A percentile compares a stretch with the other conserved stretches of the same genome.
Evolutionary conservation across 2,329 filamentous ascomycete genomes (phyloP).

Genomic region (Ophiostoma quercus): DNA sequence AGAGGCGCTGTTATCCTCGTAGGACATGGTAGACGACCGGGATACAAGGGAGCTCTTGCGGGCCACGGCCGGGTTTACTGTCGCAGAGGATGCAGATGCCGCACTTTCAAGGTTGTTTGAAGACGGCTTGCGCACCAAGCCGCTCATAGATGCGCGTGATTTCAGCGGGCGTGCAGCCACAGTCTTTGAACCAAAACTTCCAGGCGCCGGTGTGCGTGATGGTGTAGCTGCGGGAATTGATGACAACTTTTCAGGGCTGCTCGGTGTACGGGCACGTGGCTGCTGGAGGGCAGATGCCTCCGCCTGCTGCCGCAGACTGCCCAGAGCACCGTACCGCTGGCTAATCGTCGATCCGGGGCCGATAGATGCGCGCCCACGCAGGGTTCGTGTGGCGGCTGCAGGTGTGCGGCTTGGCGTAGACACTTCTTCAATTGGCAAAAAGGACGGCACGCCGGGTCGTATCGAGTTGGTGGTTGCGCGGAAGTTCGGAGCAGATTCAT

Average conservation of each 20-base stretch:
- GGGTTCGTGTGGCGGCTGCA: constrained; percentile 30
- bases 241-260: constrained; percentile 36
- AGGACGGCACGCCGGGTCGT: constrained; percentile 38
- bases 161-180: constrained; percentile 44
- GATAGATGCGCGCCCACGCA: constrained; percentile 28
- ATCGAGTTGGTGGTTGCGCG: constrained; percentile 43
- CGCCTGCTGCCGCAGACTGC: constrained; percentile 20
- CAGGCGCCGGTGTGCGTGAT: constrained; percentile 28
- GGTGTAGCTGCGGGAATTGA: constrained; percentile 22
- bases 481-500: constrained; percentile 40
- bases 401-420: constrained; percentile 37
- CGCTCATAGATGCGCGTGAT: constrained; percentile 48
- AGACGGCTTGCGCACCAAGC: constrained; percentile 53
- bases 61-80: constrained; percentile 32
- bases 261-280: constrained; percentile 37
- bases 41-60: constrained; percentile 40
- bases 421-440: constrained; percentile 39
- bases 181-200: constrained; percentile 45
- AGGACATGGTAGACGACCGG: constrained; percentile 38
- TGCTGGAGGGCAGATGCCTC: constrained; percentile 21
- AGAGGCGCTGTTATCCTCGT: constrained; percentile 36
- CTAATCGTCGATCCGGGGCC: constrained; percentile 17
- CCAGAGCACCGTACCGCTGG: constrained; percentile 17
- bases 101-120: constrained; percentile 37
- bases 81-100: constrained; percentile 21